A percentile compares a stretch with the other conserved stretches of the same genome.
phyloP scores from a whole-genome alignment of 441 rosid genomes.

The Geranium incanum region DNA sequence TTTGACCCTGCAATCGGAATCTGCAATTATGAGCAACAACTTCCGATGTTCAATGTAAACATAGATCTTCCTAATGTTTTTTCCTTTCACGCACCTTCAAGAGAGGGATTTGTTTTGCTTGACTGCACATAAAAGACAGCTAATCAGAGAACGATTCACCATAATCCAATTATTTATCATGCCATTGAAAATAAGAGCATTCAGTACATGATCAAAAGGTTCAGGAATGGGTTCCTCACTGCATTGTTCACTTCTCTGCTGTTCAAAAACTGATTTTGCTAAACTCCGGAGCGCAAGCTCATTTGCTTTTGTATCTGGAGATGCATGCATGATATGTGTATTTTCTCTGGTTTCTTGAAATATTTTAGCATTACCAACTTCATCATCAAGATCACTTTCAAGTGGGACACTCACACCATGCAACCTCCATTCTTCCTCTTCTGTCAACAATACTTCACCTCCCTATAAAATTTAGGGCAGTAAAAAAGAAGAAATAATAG shows the following conservation, averaged over 20 bases:
- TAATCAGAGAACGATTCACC: neutral
- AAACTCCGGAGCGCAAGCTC: slow-evolving; percentile 29
- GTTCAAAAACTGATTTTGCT: slow-evolving; percentile 35
- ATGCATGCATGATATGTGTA: slow-evolving; percentile 13
- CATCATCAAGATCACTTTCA: slow-evolving; percentile 22
- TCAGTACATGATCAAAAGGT: slow-evolving; percentile 10
- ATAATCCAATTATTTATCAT: slow-evolving; percentile 3
- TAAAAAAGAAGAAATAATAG: too few species aligned
- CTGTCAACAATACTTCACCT: slow-evolving; percentile 25
- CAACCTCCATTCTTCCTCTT: slow-evolving; percentile 29
- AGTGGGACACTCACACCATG: slow-evolving; percentile 19
- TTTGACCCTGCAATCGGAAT: slow-evolving; percentile 30
- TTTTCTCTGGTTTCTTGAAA: slow-evolving; percentile 19
- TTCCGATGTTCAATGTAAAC: slow-evolving; percentile 9
- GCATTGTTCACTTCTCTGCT: slow-evolving; percentile 22
- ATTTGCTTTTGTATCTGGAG: slow-evolving; percentile 25
- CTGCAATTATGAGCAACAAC: slow-evolving; percentile 14
- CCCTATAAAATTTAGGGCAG: slow-evolving; percentile 24
- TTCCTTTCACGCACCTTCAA: slow-evolving; percentile 33
- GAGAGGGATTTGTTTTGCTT: slow-evolving; percentile 11
- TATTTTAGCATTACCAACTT: slow-evolving; percentile 10
- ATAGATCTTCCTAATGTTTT: neutral
- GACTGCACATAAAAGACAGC: slow-evolving; percentile 25
- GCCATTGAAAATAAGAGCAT: slow-evolving; percentile 8
- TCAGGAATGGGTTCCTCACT: slow-evolving; percentile 16